Evolutionary conservation across 1,284 basidiomycete species (phyloP), one percentile per base, ranked within the genome.

Genomic region (Stereum hirsutum): DNA sequence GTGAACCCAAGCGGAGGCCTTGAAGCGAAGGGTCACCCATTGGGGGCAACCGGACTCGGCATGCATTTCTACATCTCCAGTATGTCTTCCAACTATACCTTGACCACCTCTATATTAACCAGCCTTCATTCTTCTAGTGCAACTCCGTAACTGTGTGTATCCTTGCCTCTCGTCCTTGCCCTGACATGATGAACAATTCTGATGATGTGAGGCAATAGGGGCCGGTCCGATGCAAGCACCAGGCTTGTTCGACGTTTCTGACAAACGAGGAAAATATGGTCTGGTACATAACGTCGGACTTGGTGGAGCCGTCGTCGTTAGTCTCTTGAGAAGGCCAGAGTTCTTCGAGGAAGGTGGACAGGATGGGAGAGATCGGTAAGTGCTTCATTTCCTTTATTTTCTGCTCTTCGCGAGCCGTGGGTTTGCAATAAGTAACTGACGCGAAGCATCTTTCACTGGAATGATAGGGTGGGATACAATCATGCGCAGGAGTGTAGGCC

Each of bases 41-140:
- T 91, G 17, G 89, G 89, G 33, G 89, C 89, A 2, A 89, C 86
- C 6, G 89, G 89, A 1, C 62, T 92, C 14, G 89, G 85, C 27
- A 91, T 90, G 87, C 83, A 89, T 57, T 90, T 89, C 60, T 92
- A 89, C 58, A 85, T 92, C 49, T 74, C 80, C 51, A 85, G 81
- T 81, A 58, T 52, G 79, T 69, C n/a, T n/a, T n/a, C n/a, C 6
- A 14, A 8, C 34, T 15, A 26, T 11, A 27, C 6, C 33, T 12
- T n/a, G 25, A 51, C 7, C 52, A 54, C n/a, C 2, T 31, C 23
- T 17, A 34, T 33, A 19, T 25, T 27, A 48, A 7, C 34, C 39
- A 45, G 26, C 26, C 40, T 38, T 49, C n/a, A 41, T 37, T 23
- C 26, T 44, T 27, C 46, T 46, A 83, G 83, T 85, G 78, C 84